Evolutionary conservation across 768 basidiomycete genomes (phyloP), one percentile per base, ranked within the genome.

Genomic region (Psilocybe cubensis): DNA sequence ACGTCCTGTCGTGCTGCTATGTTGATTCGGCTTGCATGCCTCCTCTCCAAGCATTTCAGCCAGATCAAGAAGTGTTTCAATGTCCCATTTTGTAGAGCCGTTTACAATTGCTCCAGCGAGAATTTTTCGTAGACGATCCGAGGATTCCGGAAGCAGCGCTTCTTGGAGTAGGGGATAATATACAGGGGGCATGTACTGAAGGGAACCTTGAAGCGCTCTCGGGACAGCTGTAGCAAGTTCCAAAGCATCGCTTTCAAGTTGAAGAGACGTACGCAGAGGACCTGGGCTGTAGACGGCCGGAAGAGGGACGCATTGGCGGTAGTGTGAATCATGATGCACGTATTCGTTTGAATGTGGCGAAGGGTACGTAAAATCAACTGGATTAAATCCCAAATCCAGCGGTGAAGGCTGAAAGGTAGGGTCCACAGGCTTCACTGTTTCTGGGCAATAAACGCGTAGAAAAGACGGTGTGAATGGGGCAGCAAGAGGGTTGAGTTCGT

Each of bases 401-500:
- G 57, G 57, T 2, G 57, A 52, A 4, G 52, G 50, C 8, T 59
- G 46, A 25, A 21, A 20, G 24, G 44, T 23, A n/a, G 44, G 21
- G 25, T 51, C 29, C 3, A 57, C 7, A 10, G 28, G 38, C 20
- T n/a, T 43, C 17, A 58, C 18, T 1, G 40, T 52, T 43, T 45
- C 29, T 42, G 38, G 42, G n/a, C n/a, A 14, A 41, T 28, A 4
- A 33, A 41, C 35, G 4, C 33, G 31, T 2, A 27, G 28, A 31
- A 58, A 58, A 23, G 55, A 57, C 3, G 63, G 63, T 4, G 60
- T 46, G 28, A 65, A 65, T n/a, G 60, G 58, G 17, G 21, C 21
- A 10, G 63, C 63, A 0, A 49, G 49, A 11, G 63, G 63, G 35
- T 65, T 65, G 25, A 65, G 40, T 12, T 58, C 50, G 2, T 60